Percentiles rank a stretch among this genome's conserved stretches.
Evolutionary conservation across 2,329 filamentous ascomycete species (phyloP).

Genomic region (Fusarium equiseti): DNA sequence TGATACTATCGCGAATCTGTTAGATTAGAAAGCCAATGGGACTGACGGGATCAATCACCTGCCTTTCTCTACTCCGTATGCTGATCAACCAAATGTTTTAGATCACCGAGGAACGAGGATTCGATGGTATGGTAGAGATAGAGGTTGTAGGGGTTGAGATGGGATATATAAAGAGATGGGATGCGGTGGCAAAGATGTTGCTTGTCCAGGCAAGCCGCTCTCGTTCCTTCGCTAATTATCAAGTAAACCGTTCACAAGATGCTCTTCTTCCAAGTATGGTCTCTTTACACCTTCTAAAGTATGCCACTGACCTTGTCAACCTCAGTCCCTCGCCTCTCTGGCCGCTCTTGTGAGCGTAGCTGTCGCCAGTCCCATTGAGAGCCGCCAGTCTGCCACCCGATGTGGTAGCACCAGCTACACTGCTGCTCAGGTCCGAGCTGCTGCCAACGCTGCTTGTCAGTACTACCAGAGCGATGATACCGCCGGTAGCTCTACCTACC

Average conservation of each 20-base stretch:
- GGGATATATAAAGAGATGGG: neutral
- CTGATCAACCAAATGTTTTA: conserved; percentile 15
- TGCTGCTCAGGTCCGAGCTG: conserved; percentile 45
- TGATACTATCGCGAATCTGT: conserved; percentile 16
- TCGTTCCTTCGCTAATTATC: neutral
- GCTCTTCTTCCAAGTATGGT: conserved; percentile 43
- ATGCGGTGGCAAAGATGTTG: neutral
- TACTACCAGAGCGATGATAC: conserved; percentile 40
- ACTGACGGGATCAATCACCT: conserved; percentile 21
- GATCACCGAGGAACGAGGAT: conserved; percentile 15
- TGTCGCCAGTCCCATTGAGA: conserved; percentile 46
- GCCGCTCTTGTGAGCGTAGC: conserved; percentile 47
- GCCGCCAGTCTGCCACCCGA: conserved; percentile 43
- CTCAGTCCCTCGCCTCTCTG: conserved; percentile 44
- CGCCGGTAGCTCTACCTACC: conserved; percentile 51
- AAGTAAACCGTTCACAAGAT: conserved; percentile 23
- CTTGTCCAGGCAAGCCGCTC: neutral
- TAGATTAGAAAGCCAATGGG: conserved; percentile 24
- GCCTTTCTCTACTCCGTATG: conserved; percentile 10
- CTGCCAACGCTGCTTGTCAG: conserved; percentile 47
- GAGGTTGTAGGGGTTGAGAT: too few species aligned
- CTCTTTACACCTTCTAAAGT: too few species aligned
- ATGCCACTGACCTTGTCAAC: neutral
- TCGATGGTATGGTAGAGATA: neutral
- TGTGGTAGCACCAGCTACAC: conserved; percentile 51